phyloP scores from a whole-genome alignment of 23 red algal genomes.

The Gracilariopsis chorda region DNA sequence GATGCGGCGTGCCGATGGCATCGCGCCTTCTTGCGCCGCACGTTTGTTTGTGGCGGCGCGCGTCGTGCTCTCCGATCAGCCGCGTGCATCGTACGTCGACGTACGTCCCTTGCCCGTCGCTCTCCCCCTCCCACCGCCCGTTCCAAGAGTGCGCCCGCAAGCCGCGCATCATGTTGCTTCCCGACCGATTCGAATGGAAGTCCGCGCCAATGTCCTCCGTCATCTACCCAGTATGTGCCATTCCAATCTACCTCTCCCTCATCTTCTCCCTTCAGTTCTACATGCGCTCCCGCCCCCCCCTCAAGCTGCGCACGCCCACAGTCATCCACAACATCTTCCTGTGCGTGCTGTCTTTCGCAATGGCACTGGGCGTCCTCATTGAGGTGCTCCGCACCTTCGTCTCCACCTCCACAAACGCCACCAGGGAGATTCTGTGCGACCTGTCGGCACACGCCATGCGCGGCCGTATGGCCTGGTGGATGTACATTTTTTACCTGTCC shows the following conservation, averaged over 20 bases:
- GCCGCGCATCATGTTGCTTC: background rate
- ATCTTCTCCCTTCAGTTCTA: conserved; percentile 76
- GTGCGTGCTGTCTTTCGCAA: conserved; percentile 69
- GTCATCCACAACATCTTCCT: conserved; percentile 88
- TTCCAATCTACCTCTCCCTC: conserved; percentile 71
- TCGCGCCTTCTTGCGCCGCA: background rate
- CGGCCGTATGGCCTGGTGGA: conserved; percentile 87
- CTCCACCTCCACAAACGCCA: background rate
- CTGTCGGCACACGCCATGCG: conserved; percentile 53
- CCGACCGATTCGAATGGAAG: conserved; percentile 56
- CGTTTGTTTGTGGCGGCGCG: background rate
- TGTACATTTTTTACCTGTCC: conserved; percentile 95
- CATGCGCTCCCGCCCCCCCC: conserved; percentile 76
- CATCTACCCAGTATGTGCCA: conserved; percentile 53
- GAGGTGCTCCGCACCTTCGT: conserved; percentile 61
- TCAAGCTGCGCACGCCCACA: conserved; percentile 34
- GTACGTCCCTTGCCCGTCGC: too few species aligned
- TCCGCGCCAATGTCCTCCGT: conserved; percentile 59
- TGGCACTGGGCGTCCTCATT: conserved; percentile 68
- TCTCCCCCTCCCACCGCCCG: too few species aligned
- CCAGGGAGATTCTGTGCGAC: conserved; percentile 65
- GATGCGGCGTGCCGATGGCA: background rate
- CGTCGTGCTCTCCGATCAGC: too few species aligned
- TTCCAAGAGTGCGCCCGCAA: too few species aligned
- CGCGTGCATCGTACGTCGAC: too few species aligned